These are phyloP conservation scores for Lodderomyces jiufengensis DNA, from an alignment of 1,139 yeast species.

Conservation along the genomic window DNA sequence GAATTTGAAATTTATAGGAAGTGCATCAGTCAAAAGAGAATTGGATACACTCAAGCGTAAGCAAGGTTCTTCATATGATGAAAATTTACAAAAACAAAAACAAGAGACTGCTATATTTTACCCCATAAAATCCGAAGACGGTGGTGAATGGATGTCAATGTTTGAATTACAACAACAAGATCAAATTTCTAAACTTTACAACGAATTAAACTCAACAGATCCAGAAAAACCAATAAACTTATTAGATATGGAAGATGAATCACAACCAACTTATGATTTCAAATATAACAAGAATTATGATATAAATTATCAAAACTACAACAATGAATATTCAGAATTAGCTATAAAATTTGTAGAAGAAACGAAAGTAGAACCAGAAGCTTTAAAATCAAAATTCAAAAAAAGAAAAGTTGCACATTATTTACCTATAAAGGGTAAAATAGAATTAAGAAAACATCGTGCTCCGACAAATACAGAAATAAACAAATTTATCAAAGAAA, in stretches of 20 bases:
- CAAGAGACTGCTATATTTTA: slow-evolving; percentile 67
- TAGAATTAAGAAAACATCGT: slow-evolving; percentile 82
- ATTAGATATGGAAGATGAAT: slow-evolving; percentile 39
- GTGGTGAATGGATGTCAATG: slow-evolving; percentile 74
- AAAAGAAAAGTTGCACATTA: slow-evolving; percentile 64
- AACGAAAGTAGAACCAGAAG: background rate
- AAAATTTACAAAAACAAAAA: slow-evolving; percentile 38
- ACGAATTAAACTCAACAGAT: slow-evolving; percentile 48
- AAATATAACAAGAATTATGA: slow-evolving; percentile 78
- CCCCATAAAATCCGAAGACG: slow-evolving; percentile 70
- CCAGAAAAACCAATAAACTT: slow-evolving; percentile 44
- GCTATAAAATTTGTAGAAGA: slow-evolving; percentile 40
- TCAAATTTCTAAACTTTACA: slow-evolving; percentile 33
- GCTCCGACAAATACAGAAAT: slow-evolving; percentile 46
- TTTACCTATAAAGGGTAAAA: slow-evolving; percentile 73
- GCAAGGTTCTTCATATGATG: slow-evolving; percentile 35
- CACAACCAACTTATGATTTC: slow-evolving; percentile 44
- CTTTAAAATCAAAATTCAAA: slow-evolving; percentile 16
- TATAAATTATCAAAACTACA: slow-evolving; percentile 54
- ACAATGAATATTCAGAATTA: slow-evolving; percentile 44
- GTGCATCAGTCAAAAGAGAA: slow-evolving; percentile 60
- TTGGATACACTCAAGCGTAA: slow-evolving; percentile 33
- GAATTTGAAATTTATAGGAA: slow-evolving; percentile 72
- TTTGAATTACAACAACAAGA: slow-evolving; percentile 41
- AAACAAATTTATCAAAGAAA: slow-evolving; percentile 48